phyloP scores from a whole-genome alignment of 495 filamentous ascomycete species.

The Trichoderma asperelloides region DNA sequence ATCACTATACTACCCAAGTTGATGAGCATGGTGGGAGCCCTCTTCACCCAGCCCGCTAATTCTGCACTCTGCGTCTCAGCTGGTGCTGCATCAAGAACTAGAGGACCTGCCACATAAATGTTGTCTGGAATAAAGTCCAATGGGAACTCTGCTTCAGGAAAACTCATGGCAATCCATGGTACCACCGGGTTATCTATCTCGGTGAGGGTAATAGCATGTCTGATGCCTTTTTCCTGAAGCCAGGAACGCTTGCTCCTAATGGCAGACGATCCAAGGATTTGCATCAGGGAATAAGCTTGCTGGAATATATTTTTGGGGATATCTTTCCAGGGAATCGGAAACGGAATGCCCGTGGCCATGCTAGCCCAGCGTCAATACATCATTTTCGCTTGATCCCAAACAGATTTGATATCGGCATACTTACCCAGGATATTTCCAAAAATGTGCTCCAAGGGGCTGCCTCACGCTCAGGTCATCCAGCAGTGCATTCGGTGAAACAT shows the following conservation, averaged over 20 bases:
- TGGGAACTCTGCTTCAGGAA: conserved; percentile 37
- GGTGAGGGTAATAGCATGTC: conserved; percentile 14
- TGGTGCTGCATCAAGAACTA: conserved; percentile 4
- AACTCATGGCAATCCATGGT: conserved; percentile 31
- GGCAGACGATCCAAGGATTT: not conserved
- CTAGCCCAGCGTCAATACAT: conserved; percentile 10
- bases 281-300: conserved; percentile 11
- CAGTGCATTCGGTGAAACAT: conserved; percentile 29
- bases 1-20: conserved; percentile 30
- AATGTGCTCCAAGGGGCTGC: conserved; percentile 22
- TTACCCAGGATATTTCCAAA: conserved; percentile 16
- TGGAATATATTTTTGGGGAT: conserved; percentile 35
- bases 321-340: conserved; percentile 33
- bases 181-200: conserved; percentile 17
- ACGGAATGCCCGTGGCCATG: conserved; percentile 36
- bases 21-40: conserved; percentile 36
- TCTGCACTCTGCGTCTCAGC: conserved; percentile 23
- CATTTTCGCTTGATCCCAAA: not conserved
- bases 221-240: conserved; percentile 8
- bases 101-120: conserved; percentile 19
- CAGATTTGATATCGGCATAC: not conserved
- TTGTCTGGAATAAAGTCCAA: conserved; percentile 28
- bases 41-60: conserved; percentile 33
- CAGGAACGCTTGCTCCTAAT: conserved; percentile 6
- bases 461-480: conserved; percentile 29